Conservation (phyloP, 768 basidiomycete species). For the Pisolithus orientalis region DNA sequence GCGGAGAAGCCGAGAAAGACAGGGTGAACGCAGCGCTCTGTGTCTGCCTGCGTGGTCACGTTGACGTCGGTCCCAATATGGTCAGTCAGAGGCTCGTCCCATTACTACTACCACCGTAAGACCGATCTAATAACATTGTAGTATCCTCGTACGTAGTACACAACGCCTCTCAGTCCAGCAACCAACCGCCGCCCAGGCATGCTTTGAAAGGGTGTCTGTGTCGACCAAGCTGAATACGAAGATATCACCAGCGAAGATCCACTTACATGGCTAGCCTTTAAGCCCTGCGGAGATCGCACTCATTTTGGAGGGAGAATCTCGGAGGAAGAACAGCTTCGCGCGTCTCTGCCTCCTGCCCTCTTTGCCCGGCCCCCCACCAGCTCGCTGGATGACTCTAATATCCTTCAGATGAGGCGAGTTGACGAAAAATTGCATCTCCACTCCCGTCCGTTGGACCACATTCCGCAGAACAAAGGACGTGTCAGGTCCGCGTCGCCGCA, state of each 20-base stretch:
- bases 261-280: neutral
- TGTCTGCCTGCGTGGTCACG: slow-evolving; percentile 1
- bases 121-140: neutral
- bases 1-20: too few relatives aligned
- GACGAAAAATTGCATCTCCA: slow-evolving; percentile 89
- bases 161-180: too few relatives aligned
- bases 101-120: neutral
- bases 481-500: slow-evolving; percentile 78
- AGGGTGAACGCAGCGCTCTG: slow-evolving; percentile 4
- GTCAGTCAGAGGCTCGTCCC: neutral
- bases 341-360: slow-evolving; percentile 59
- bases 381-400: slow-evolving; percentile 70
- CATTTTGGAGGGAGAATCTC: slow-evolving; percentile 84
- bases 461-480: slow-evolving; percentile 88
- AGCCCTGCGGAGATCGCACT: slow-evolving; percentile 46
- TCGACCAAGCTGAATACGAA: too few relatives aligned
- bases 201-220: slow-evolving; percentile 1
- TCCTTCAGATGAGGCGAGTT: slow-evolving; percentile 84
- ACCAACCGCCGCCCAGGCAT: neutral
- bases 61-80: neutral
- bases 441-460: slow-evolving; percentile 83
- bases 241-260: slow-evolving; percentile 9
- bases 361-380: slow-evolving; percentile 32
- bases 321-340: slow-evolving; percentile 79
- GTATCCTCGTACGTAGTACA: neutral